Evolutionary conservation across 257 asterid species (phyloP).

Genomic region (Salvia rosmarinus): DNA sequence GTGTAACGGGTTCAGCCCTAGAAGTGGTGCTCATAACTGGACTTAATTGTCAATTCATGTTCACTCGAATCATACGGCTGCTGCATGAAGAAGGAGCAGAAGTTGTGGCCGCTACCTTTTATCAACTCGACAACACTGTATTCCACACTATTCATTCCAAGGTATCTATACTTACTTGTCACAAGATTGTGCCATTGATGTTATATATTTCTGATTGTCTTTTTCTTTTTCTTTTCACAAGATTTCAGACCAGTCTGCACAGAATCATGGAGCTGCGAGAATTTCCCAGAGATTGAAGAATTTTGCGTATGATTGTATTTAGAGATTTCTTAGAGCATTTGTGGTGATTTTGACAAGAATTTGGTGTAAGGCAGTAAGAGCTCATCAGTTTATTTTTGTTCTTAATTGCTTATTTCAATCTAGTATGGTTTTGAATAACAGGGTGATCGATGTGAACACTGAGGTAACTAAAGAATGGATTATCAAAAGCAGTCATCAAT

Average conservation of each 20-base stretch:
- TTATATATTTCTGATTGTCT: neutral
- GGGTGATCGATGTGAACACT: too few relatives aligned
- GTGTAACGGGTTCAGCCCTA: constrained; percentile 46
- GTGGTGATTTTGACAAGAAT: neutral
- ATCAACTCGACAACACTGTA: constrained; percentile 35
- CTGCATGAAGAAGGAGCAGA: constrained; percentile 70
- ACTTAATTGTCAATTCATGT: constrained; percentile 49
- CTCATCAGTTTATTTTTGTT: too few relatives aligned
- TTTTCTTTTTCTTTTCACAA: neutral
- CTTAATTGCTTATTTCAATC: too few relatives aligned
- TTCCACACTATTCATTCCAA: constrained; percentile 70
- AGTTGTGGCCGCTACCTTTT: constrained; percentile 52
- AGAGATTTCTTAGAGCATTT: neutral
- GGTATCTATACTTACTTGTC: constrained; percentile 38
- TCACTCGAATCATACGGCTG: constrained; percentile 48
- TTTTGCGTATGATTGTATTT: constrained; percentile 36
- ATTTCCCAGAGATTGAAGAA: constrained; percentile 52
- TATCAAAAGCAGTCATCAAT: too few relatives aligned
- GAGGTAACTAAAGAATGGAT: too few relatives aligned
- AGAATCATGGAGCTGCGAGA: constrained; percentile 42
- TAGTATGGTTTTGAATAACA: too few relatives aligned
- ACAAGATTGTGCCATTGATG: neutral
- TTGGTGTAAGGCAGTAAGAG: too few relatives aligned
- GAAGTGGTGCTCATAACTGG: constrained; percentile 58
- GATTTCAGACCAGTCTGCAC: constrained; percentile 48